phyloP scores from a whole-genome alignment of 1,139 yeast species.

The Eremothecium gossypii region DNA sequence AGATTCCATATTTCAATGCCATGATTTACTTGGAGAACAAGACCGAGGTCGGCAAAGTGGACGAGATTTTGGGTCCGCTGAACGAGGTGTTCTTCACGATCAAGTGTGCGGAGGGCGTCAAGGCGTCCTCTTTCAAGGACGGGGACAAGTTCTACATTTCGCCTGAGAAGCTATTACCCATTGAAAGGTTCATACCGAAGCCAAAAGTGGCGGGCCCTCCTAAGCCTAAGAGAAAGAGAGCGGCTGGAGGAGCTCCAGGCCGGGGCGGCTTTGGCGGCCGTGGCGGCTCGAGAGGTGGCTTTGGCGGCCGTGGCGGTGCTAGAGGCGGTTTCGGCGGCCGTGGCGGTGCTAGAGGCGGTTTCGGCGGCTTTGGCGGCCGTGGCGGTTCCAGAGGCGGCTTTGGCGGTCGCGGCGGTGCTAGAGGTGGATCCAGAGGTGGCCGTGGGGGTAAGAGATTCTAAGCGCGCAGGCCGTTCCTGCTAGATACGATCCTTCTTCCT shows the following conservation, averaged over 20 bases:
- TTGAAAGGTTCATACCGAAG: slow-evolving; percentile 92
- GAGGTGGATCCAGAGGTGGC: slow-evolving; percentile 30
- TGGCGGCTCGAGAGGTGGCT: slow-evolving; percentile 40
- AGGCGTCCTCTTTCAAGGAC: slow-evolving; percentile 82
- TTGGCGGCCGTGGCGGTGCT: slow-evolving; percentile 38
- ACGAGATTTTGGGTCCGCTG: slow-evolving; percentile 94
- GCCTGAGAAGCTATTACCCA: slow-evolving; percentile 87
- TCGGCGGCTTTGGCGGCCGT: slow-evolving; percentile 21
- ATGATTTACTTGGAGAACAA: slow-evolving; percentile 94
- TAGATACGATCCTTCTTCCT: neutral
- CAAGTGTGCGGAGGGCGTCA: slow-evolving; percentile 93
- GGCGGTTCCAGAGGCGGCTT: slow-evolving; percentile 24
- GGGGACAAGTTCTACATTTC: slow-evolving; percentile 97
- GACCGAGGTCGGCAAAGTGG: slow-evolving; percentile 94
- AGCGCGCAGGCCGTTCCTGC: neutral
- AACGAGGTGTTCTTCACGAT: slow-evolving; percentile 95
- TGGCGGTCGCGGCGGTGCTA: slow-evolving; percentile 13
- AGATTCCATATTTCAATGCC: slow-evolving; percentile 97
- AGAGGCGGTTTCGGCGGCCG: slow-evolving; percentile 45
- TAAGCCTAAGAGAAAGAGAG: slow-evolving; percentile 56
- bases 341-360: slow-evolving; percentile 32
- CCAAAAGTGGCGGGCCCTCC: slow-evolving; percentile 75
- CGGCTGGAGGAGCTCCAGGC: slow-evolving; percentile 40
- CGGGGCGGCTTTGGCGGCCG: slow-evolving; percentile 41
- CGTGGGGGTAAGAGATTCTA: slow-evolving; percentile 40